Conservation (phyloP, 805 yeast genomes). For the Wickerhamiella occidentalis region DNA sequence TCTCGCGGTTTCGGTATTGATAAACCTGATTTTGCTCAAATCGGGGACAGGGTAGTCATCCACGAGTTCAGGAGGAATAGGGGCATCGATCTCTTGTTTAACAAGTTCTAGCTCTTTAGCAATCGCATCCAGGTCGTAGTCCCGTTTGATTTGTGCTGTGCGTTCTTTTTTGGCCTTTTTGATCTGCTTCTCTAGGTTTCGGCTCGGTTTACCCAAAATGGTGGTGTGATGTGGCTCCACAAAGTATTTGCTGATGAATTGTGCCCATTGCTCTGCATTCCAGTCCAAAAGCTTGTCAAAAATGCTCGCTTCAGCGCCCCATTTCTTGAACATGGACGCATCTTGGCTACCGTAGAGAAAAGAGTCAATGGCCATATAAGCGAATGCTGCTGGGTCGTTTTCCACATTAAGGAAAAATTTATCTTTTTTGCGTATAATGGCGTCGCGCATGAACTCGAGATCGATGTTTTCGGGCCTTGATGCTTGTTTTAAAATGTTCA, state of each 20-base stretch:
- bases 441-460: conserved; percentile 49
- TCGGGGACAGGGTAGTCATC: conserved; percentile 57
- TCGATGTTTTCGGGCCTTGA: conserved; percentile 42
- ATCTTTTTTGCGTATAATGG: conserved; percentile 52
- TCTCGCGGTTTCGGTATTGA: conserved; percentile 40
- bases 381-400: conserved; percentile 46
- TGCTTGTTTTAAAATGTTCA: conserved; percentile 37
- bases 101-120: conserved; percentile 47
- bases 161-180: conserved; percentile 42
- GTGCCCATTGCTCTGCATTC: conserved; percentile 58
- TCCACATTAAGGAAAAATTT: conserved; percentile 33
- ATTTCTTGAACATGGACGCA: conserved; percentile 44
- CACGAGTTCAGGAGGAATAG: conserved; percentile 60
- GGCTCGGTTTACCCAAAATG: conserved; percentile 63
- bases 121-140: conserved; percentile 44
- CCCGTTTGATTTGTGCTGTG: conserved; percentile 37
- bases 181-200: conserved; percentile 39
- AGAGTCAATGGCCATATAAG: conserved; percentile 59
- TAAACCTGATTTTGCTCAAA: conserved; percentile 61
- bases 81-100: conserved; percentile 51
- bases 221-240: conserved; percentile 52
- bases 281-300: conserved; percentile 49
- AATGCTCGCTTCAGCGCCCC: conserved; percentile 46
- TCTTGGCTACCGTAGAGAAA: conserved; percentile 63
- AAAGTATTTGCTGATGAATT: conserved; percentile 40